These are phyloP conservation scores for Laburnicola sp. DNA, from an alignment of 2,329 filamentous ascomycete species.

Conservation along the genomic window DNA sequence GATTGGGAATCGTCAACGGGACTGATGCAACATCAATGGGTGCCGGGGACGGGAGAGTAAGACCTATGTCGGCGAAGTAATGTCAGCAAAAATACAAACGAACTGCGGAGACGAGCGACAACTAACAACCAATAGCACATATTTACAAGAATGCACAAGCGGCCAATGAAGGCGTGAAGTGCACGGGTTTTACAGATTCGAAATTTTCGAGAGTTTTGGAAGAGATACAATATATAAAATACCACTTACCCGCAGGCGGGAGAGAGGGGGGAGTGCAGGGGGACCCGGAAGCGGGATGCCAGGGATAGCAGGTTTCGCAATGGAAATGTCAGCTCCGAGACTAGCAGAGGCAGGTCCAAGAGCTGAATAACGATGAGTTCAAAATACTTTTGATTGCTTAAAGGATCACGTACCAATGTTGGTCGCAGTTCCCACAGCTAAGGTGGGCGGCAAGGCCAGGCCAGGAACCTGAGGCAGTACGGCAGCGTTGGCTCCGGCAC, in stretches of 20 bases:
- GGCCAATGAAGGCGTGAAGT: too few species aligned
- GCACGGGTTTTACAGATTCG: too few species aligned
- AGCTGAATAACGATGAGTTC: constrained; percentile 4
- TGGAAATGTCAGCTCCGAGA: constrained; percentile 1
- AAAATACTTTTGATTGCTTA: neutral
- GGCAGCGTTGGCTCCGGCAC: constrained; percentile 8
- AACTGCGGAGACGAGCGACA: neutral
- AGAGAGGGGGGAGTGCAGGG: neutral
- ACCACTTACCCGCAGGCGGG: neutral
- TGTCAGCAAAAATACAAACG: neutral
- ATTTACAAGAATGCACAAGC: too few species aligned
- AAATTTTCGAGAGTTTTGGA: neutral
- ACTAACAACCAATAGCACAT: too few species aligned
- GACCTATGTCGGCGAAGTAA: too few species aligned
- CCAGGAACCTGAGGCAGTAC: constrained; percentile 14
- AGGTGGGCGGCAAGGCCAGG: neutral
- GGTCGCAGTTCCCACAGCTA: neutral
- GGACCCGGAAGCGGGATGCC: neutral
- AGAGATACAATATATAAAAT: neutral
- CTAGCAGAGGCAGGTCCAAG: neutral
- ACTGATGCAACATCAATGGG: too few species aligned
- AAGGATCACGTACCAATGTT: neutral
- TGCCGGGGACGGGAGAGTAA: too few species aligned
- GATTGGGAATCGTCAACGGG: neutral
- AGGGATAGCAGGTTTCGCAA: neutral